Evolutionary conservation across 2,329 filamentous ascomycete genomes (phyloP).

Genomic region (Stagonosporopsis chrysanthemi): DNA sequence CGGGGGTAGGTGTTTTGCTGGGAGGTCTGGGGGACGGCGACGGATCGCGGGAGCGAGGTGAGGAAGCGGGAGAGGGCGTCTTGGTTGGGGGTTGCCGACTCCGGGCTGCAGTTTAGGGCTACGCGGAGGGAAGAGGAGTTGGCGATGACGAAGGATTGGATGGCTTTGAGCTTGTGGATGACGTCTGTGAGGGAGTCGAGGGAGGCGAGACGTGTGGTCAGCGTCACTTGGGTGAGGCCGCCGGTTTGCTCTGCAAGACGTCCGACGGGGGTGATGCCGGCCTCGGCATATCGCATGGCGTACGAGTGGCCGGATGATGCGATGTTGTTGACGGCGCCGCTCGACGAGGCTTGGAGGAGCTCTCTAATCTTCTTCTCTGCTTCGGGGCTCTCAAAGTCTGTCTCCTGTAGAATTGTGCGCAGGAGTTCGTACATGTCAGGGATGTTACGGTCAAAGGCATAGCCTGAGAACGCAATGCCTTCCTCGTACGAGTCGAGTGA

Average conservation of each 20-base stretch:
- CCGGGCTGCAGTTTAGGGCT: conserved; percentile 83
- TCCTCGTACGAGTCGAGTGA: conserved; percentile 76
- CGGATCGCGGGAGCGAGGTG: conserved; percentile 59
- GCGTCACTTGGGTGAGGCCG: conserved; percentile 88
- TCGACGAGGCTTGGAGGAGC: conserved; percentile 83
- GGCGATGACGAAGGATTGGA: conserved; percentile 79
- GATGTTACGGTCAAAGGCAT: conserved; percentile 87
- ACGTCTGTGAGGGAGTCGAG: conserved; percentile 77
- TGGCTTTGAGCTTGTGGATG: conserved; percentile 82
- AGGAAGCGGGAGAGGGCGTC: conserved; percentile 76
- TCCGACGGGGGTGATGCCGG: conserved; percentile 75
- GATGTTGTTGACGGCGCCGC: conserved; percentile 89
- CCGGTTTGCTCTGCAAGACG: conserved; percentile 83
- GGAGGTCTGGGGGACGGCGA: conserved; percentile 40
- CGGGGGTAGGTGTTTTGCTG: conserved; percentile 49
- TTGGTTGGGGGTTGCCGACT: conserved; percentile 75
- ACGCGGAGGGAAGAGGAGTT: conserved; percentile 74
- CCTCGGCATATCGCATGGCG: conserved; percentile 83
- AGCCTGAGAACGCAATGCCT: conserved; percentile 84
- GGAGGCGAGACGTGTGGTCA: conserved; percentile 79
- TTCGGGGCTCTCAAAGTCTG: conserved; percentile 85
- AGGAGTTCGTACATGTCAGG: conserved; percentile 90
- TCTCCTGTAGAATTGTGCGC: conserved; percentile 80
- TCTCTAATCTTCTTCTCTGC: conserved; percentile 85
- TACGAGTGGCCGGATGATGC: conserved; percentile 89